These are phyloP conservation scores for Colletotrichum filicis DNA, from an alignment of 2,329 filamentous ascomycete genomes.

Conservation along the genomic window DNA sequence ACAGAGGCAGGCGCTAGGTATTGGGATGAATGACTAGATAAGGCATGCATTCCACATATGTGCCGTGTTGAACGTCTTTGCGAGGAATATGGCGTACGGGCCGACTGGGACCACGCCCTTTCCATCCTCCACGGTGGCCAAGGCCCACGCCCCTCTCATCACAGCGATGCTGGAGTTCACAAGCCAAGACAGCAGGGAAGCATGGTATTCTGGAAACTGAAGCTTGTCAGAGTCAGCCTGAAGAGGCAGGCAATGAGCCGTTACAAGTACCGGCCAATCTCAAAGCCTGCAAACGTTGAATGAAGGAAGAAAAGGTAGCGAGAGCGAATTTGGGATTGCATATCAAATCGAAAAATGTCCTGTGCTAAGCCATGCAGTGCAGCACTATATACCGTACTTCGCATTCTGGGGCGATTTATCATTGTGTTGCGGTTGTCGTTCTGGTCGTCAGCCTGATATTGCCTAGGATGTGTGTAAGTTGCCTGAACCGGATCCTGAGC, in stretches of 20 bases:
- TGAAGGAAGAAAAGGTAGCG: background rate
- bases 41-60: background rate
- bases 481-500: background rate
- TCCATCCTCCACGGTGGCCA: background rate
- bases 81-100: background rate
- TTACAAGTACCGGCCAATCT: conserved; percentile 12
- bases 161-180: background rate
- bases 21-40: conserved; percentile 22
- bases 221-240: background rate
- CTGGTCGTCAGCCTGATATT: background rate
- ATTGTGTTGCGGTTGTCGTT: background rate
- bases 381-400: conserved; percentile 11
- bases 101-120: conserved; percentile 18
- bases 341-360: background rate
- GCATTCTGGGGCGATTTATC: background rate
- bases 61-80: background rate
- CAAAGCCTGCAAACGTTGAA: background rate
- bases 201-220: background rate
- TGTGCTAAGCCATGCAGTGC: background rate
- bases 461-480: background rate
- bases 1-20: conserved; percentile 12
- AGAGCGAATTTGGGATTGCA: conserved; percentile 7
- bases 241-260: background rate
- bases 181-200: background rate
- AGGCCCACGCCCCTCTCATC: background rate